Percentiles rank a stretch among this genome's conserved stretches.
These are phyloP conservation scores for Thuidium tamariscinum DNA, from an alignment of 225 moss, liverwort and hornwort species.

Conservation along the genomic window DNA sequence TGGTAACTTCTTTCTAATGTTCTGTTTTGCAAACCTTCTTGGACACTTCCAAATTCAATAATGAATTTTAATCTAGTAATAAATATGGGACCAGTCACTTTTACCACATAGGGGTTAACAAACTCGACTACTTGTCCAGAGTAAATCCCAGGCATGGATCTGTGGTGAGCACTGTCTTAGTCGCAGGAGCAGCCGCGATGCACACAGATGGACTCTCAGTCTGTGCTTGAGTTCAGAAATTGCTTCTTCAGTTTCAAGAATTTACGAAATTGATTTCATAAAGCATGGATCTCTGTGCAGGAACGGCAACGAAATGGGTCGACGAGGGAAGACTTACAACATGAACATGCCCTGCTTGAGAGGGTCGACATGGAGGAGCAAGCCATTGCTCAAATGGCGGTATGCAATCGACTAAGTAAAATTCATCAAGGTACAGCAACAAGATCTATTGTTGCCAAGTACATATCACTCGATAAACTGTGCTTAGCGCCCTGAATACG, in stretches of 20 bases:
- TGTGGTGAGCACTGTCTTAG: neutral
- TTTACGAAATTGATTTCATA: neutral
- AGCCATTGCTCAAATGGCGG: neutral
- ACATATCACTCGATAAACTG: neutral
- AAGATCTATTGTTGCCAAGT: neutral
- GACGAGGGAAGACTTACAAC: neutral
- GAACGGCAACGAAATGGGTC: neutral
- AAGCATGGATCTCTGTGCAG: neutral
- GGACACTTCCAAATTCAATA: neutral
- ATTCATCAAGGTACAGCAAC: neutral
- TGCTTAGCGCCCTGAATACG: neutral
- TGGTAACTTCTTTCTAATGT: neutral
- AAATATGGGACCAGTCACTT: neutral
- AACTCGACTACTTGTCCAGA: neutral
- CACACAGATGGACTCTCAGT: neutral
- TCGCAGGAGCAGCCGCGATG: neutral
- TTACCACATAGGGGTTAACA: neutral
- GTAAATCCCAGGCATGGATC: neutral
- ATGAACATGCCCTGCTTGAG: neutral
- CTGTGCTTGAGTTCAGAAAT: neutral
- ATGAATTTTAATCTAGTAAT: neutral
- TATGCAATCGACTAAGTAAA: neutral
- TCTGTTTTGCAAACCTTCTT: neutral
- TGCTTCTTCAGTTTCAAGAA: neutral
- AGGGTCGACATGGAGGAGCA: neutral